A percentile compares a stretch with the other conserved stretches of the same genome.
phyloP scores from a whole-genome alignment of 257 asterid genomes.

The Capsicum pubescens region DNA sequence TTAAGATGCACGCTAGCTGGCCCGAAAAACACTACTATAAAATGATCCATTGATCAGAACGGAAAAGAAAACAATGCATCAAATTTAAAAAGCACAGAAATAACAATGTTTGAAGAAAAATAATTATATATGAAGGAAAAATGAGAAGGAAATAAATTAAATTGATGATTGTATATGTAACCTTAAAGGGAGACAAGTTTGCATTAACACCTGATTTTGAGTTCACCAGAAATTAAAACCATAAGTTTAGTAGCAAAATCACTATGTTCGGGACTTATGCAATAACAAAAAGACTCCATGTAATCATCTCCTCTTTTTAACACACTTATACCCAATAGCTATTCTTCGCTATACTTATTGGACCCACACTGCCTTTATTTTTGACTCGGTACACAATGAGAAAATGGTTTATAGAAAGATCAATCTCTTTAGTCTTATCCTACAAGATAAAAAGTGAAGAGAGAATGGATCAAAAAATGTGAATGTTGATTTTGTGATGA shows the following conservation, averaged over 20 bases:
- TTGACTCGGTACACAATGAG: neutral
- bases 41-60: no score
- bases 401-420: neutral
- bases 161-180: neutral
- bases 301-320: conserved; percentile 37
- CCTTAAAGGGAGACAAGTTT: conserved; percentile 56
- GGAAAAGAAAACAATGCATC: no score
- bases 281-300: conserved; percentile 57
- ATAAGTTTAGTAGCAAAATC: conserved; percentile 57
- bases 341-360: conserved; percentile 43
- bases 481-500: neutral
- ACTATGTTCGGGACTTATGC: conserved; percentile 60
- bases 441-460: neutral
- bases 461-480: neutral
- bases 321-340: conserved; percentile 42
- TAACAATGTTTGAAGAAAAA: conserved; percentile 31
- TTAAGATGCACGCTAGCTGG: no score
- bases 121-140: neutral
- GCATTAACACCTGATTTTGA: conserved; percentile 57
- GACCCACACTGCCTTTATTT: neutral
- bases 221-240: conserved; percentile 55
- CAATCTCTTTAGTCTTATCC: neutral
- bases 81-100: neutral
- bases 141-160: neutral
- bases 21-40: no score